Evolutionary conservation across 306 rosid species (phyloP), one percentile per base, ranked within the genome.

Genomic region (Styphnolobium japonicum): DNA sequence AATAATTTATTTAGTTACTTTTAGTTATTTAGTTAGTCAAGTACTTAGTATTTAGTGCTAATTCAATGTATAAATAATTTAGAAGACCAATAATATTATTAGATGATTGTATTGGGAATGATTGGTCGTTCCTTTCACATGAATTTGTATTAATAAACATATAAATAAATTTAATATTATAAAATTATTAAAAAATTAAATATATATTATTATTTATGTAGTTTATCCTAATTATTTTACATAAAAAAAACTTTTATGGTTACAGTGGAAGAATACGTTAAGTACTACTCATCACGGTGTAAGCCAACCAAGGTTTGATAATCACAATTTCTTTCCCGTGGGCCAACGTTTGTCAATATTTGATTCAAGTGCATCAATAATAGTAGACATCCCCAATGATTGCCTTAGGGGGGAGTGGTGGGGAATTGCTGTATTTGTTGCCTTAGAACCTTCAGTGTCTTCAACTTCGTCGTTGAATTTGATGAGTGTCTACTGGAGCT

Each of bases 311-410:
- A 56, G 29, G 68, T 73, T 73, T 57, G 68, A 67, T 4, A 73
- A 57, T 27, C 68, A 40, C n/a, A 58, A 57, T 11, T 56, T 40
- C 37, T 57, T 40, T 42, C 52, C 68, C 4, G 53, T 10, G 52
- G 79, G 40, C 5, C 6, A 57, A n/a, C 39, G 9, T 6, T 61
- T 58, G n/a, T 40, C 56, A 2, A 23, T 37, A 21, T 51, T 56
- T 39, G 55, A 57, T n/a, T 57, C 79, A 58, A 74, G 55, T n/a
- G 55, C 67, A 74, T 57, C 78, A 73, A 57, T 57, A 61, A 40
- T 31, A 19, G 57, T 56, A 42, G 78, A 58, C 42, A 74, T 74
- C 16, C 58, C 79, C 15, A 12, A 74, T 4, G 40, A 74, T 2
- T n/a, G 57, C 42, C 2, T 58, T 58, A 6, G 29, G 42, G 42